These are phyloP conservation scores for Fusarium mundagurra DNA, from an alignment of 2,329 filamentous ascomycete genomes.

Conservation along the genomic window DNA sequence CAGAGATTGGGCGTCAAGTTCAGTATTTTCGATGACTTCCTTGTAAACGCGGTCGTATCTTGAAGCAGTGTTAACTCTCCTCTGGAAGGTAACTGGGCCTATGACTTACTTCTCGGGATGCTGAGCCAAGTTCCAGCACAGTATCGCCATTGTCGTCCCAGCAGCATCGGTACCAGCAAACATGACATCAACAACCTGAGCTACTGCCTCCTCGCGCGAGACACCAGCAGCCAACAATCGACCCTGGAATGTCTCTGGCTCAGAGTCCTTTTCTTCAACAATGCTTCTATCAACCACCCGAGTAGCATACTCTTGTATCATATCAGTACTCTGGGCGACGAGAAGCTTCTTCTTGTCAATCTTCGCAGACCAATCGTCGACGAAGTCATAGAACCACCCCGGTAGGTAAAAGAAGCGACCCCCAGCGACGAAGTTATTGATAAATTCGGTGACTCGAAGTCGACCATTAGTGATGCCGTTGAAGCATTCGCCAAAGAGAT, in stretches of 20 bases:
- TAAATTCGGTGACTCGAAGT: background rate
- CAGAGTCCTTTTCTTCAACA: background rate
- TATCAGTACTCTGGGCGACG: background rate
- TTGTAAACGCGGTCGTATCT: background rate
- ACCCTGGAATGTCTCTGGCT: background rate
- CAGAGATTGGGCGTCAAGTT: background rate
- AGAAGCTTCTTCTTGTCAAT: background rate
- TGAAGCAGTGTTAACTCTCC: background rate
- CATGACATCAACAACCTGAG: background rate
- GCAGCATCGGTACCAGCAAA: background rate
- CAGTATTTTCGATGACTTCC: background rate
- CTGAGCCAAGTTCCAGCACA: background rate
- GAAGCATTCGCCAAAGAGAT: background rate
- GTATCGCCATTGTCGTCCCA: background rate
- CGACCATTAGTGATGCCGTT: background rate
- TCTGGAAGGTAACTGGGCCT: fast-evolving
- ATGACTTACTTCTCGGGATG: background rate
- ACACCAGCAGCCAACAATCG: background rate
- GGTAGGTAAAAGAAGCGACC: background rate
- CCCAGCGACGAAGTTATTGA: background rate
- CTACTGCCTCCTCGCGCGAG: background rate
- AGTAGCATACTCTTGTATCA: background rate
- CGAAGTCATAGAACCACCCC: background rate
- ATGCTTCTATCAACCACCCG: background rate
- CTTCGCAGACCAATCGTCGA: background rate